Evolutionary conservation across 208 protist genomes (phyloP), one percentile per base, ranked within the genome.

Genomic region (Acanthamoeba triangularis): DNA sequence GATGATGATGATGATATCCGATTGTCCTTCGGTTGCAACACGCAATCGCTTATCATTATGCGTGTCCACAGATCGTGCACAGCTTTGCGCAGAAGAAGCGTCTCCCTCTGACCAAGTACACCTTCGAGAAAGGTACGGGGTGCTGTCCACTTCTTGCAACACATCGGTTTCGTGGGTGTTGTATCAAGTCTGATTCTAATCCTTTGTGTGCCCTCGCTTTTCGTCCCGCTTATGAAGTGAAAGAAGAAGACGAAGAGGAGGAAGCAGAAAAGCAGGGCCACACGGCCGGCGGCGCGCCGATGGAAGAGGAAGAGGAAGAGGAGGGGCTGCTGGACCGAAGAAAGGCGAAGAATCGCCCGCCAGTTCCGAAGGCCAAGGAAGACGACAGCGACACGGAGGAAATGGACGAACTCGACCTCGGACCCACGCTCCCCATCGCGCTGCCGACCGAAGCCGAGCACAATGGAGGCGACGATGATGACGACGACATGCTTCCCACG

Each of bases 311-410:
- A 4, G 76, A 87, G 33, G 49, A 85, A 33, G 54, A 91, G 59
- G 84, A 91, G 25, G 41, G 59, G 18, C 52, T 72, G n/a, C 35
- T 91, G 10, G 84, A 91, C 59, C 10, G 35, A 37, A 28, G 49
- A 33, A 69, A 91, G 59, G 37, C 65, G 7, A 72, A 91, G 49
- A 72, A 49, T 23, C 35, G 13, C 16, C 20, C 28, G 18, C 41
- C 41, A 30, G 20, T 52, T 2, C 84, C 59, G 28, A 25, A 7
- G 4, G 25, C 35, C 25, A 91, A 41, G 84, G 41, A 91, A 16
- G 41, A 65, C 30, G 49, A 61, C 84, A 91, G 84, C 84, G 84
- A 69, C 41, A 91, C 84, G 30, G 84, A 91, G 41, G 84, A 91
- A 65, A 72, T 91, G 49, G 84, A 91, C 14, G 84, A 91, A 14